Base-by-base conservation (phyloP, 805 yeast species). In the Geotrichum ghanense region DNA sequence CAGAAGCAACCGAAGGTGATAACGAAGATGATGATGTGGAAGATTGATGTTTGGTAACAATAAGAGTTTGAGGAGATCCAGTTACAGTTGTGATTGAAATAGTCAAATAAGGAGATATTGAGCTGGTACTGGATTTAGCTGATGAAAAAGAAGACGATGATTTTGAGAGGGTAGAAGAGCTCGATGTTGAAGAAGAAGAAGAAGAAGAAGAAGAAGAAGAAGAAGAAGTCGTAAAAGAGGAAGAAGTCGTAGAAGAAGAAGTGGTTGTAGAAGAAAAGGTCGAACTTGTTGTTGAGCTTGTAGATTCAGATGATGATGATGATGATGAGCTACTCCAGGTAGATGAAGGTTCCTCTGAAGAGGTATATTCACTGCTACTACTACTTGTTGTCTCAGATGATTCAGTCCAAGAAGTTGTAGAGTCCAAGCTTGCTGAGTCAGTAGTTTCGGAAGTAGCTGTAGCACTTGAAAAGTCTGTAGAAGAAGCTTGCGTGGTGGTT, bases 21-120 rank as follows among this genome's bases (percentile, higher is more conserved):
- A 55, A 25, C 14, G 51, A 39, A 1, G 51, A 26, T n/a, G 48
- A 20, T 4, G 50, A 22, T n/a, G n/a, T n/a, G n/a, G n/a, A n/a
- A n/a, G n/a, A n/a, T n/a, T n/a, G n/a, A 26, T 45, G 19, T 2
- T 47, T 22, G 9, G 61, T 50, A 6, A 57, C 49, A 5, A 55
- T 50, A 2, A 56, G 48, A 1, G 62, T 53, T 22, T 45, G 47
- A 14, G 52, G 52, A 2, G 50, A 51, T 22, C 56, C 60, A 2
- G 56, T 51, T 22, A 60, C 55, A 4, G 64, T 60, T 17, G 53
- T 43, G 27, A 57, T 56, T 0, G 61, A 55, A 7, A 58, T 48
- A 7, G 57, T 35, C 22, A 52, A 46, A 9, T 54, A 44, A 7
- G 54, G 23, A 9, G 52, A 26, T 1, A 56, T 23, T 10, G 63